phyloP scores from a whole-genome alignment of 768 basidiomycete genomes.

The Mrakia gelida region DNA sequence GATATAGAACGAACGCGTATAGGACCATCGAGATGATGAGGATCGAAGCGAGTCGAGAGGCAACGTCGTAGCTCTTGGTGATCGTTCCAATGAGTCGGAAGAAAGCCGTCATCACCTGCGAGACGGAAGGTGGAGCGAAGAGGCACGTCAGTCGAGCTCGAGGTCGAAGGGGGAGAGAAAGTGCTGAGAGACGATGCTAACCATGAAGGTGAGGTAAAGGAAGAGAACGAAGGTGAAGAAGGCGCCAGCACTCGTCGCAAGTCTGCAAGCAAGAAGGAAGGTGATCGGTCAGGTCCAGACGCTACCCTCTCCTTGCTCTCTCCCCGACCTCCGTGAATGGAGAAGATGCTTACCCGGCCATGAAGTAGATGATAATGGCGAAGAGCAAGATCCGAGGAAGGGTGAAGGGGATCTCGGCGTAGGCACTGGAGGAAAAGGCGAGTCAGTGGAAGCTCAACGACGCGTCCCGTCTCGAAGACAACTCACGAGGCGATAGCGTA shows the following conservation, averaged over 20 bases:
- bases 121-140: not conserved
- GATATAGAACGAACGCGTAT: constrained; percentile 9
- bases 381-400: constrained; percentile 36
- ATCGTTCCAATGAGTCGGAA: constrained; percentile 34
- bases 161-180: too few relatives aligned
- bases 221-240: constrained; percentile 37
- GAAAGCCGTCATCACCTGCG: constrained; percentile 31
- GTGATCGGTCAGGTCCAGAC: too few relatives aligned
- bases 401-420: constrained; percentile 48
- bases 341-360: not conserved
- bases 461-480: too few relatives aligned
- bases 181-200: not conserved
- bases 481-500: constrained; percentile 45
- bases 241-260: constrained; percentile 2
- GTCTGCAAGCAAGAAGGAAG: not conserved
- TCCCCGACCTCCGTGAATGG: too few relatives aligned
- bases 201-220: constrained; percentile 31
- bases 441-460: too few relatives aligned
- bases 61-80: constrained; percentile 29
- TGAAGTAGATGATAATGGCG: constrained; percentile 35
- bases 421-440: constrained; percentile 33
- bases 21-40: constrained; percentile 34
- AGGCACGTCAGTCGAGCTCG: not conserved
- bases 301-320: too few relatives aligned
- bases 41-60: constrained; percentile 33